Evolutionary conservation across 1,284 basidiomycete genomes (phyloP).

Genomic region (Cerioporus squamosus): DNA sequence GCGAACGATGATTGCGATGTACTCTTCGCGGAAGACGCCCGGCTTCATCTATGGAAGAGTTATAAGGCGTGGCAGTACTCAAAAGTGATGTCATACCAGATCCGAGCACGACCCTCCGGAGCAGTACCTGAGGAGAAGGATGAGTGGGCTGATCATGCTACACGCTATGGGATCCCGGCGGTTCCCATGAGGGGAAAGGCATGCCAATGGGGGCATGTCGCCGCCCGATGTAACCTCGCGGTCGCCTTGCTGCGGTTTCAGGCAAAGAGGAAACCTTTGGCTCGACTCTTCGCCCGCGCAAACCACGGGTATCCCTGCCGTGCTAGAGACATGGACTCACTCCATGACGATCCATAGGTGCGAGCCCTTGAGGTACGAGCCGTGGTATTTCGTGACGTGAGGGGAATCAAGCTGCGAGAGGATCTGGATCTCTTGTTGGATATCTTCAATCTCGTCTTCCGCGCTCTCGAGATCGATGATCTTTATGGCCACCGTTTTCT

Average conservation of each 20-base stretch:
- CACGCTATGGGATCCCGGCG: no score
- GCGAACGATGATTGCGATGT: constrained; percentile 95
- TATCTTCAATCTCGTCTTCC: constrained; percentile 99
- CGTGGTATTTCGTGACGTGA: constrained; percentile 97
- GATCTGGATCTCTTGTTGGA: constrained; percentile 99
- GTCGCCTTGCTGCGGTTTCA: no score
- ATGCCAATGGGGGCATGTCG: no score
- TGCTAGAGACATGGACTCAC: constrained; percentile 50
- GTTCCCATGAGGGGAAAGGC: no score
- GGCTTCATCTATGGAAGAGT: constrained; percentile 86
- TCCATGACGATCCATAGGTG: constrained; percentile 99
- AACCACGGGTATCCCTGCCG: no score
- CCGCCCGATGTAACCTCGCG: no score
- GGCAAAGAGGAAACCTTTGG: no score
- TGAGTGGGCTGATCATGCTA: neutral
- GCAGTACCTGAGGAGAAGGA: constrained; percentile 62
- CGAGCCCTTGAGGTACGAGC: constrained; percentile 93
- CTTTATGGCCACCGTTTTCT: constrained; percentile 96
- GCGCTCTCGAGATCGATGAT: constrained; percentile 99
- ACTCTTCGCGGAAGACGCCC: constrained; percentile 96
- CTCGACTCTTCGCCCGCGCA: no score
- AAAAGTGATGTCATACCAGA: constrained; percentile 54
- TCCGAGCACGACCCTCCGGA: constrained; percentile 87
- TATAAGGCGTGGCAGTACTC: neutral
- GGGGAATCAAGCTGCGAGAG: constrained; percentile 97